Conservation (phyloP, 1,139 yeast genomes). For the Sugiyamaella novakii region DNA sequence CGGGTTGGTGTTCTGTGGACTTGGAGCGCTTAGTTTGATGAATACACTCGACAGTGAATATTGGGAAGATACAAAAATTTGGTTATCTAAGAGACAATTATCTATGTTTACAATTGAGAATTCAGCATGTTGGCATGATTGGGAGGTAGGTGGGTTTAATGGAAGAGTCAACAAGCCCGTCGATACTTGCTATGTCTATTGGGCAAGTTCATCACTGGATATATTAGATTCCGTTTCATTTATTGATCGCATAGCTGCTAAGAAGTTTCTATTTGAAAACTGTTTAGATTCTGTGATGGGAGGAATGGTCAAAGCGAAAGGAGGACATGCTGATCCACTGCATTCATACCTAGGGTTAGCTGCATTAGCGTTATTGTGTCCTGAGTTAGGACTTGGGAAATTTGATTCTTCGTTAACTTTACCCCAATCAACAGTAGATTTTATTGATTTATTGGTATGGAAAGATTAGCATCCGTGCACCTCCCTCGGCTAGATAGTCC, state of each 20-base stretch:
- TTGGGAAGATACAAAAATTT: slow-evolving; percentile 46
- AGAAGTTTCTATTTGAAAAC: slow-evolving; percentile 52
- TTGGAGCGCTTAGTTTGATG: slow-evolving; percentile 61
- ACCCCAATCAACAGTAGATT: slow-evolving; percentile 26
- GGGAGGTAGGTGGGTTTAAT: slow-evolving; percentile 77
- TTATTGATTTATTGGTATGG: slow-evolving; percentile 23
- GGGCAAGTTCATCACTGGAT: slow-evolving; percentile 70
- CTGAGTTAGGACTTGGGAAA: slow-evolving; percentile 24
- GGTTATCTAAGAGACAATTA: slow-evolving; percentile 26
- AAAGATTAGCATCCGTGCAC: too few species aligned
- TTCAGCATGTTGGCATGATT: slow-evolving; percentile 46
- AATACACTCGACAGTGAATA: slow-evolving; percentile 36
- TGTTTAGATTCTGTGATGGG: slow-evolving; percentile 73
- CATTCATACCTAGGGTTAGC: slow-evolving; percentile 47
- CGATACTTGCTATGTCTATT: slow-evolving; percentile 92
- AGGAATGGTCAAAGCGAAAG: slow-evolving; percentile 76
- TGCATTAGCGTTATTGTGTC: slow-evolving; percentile 38
- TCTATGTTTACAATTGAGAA: slow-evolving; percentile 21
- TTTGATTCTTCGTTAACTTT: slow-evolving; percentile 35
- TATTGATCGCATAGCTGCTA: slow-evolving; percentile 46
- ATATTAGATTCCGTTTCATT: slow-evolving; percentile 45
- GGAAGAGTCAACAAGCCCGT: slow-evolving; percentile 84
- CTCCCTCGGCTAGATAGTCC: too few species aligned
- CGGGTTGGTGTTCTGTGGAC: slow-evolving; percentile 85
- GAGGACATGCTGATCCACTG: slow-evolving; percentile 55